Percentiles rank a stretch among this genome's conserved stretches.
Evolutionary conservation across 371 early-diverging fungal genomes (phyloP).

Genomic region (Paraphysoderma sedebokerense): DNA sequence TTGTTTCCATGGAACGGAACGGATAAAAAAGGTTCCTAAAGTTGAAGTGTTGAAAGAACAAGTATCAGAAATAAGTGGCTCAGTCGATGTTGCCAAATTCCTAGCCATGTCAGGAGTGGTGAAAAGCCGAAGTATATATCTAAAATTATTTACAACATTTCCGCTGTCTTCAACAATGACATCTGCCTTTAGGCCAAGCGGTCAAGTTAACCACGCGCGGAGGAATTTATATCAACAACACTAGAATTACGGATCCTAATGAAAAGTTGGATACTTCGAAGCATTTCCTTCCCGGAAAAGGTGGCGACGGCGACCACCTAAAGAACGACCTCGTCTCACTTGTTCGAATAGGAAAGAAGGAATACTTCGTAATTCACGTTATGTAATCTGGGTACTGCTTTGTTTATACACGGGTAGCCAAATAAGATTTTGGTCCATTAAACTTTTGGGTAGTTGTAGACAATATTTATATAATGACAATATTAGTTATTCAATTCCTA

Average conservation of each 20-base stretch:
- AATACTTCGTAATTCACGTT: too few relatives aligned
- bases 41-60: slow-evolving; percentile 56
- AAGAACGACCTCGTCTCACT: too few relatives aligned
- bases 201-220: slow-evolving; percentile 49
- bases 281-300: too few relatives aligned
- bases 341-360: too few relatives aligned
- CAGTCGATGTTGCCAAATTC: not conserved
- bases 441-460: too few relatives aligned
- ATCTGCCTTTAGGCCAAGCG: slow-evolving; percentile 35
- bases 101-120: not conserved
- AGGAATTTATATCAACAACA: slow-evolving; percentile 58
- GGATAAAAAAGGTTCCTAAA: not conserved
- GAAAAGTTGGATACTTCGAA: too few relatives aligned
- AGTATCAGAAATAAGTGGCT: slow-evolving; percentile 6
- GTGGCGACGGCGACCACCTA: too few relatives aligned
- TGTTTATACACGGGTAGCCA: too few relatives aligned
- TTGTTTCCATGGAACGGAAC: not conserved
- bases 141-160: not conserved
- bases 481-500: too few relatives aligned
- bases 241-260: slow-evolving; percentile 29
- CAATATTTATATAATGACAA: too few relatives aligned
- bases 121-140: not conserved
- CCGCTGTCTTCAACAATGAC: not conserved
- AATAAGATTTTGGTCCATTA: too few relatives aligned
- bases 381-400: too few relatives aligned